Evolutionary conservation across 139 green algal genomes (phyloP).

Genomic region (Diplosphaera chodatii): DNA sequence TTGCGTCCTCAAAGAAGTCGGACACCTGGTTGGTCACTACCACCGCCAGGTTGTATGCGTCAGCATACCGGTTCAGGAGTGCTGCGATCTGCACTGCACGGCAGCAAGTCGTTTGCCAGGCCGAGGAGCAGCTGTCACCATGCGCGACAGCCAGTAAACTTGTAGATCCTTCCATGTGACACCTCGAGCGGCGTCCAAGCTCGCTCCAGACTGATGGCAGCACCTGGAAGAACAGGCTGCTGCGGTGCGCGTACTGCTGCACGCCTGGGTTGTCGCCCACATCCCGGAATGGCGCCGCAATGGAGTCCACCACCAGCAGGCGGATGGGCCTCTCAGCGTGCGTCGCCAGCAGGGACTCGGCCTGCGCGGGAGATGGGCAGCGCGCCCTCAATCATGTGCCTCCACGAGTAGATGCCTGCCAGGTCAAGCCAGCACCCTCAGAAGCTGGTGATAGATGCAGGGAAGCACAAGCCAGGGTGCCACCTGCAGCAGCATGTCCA

Average conservation of each 20-base stretch:
- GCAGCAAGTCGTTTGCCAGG: no score
- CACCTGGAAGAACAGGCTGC: slow-evolving; percentile 46
- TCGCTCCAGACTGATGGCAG: not conserved
- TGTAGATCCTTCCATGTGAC: no score
- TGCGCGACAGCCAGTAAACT: no score
- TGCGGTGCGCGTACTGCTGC: slow-evolving; percentile 42
- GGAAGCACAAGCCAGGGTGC: no score
- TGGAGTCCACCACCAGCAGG: slow-evolving; percentile 70
- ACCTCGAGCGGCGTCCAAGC: no score
- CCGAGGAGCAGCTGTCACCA: no score
- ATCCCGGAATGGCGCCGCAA: slow-evolving; percentile 51
- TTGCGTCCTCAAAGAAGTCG: slow-evolving; percentile 25
- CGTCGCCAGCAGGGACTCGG: slow-evolving; percentile 1
- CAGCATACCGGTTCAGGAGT: slow-evolving; percentile 34
- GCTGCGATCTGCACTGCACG: slow-evolving; percentile 9
- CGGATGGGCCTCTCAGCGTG: slow-evolving; percentile 15
- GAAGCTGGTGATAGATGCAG: no score
- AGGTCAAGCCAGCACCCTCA: no score
- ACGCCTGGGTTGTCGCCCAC: slow-evolving; percentile 19
- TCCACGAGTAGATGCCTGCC: no score
- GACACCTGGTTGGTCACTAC: slow-evolving; percentile 65
- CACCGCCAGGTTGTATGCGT: slow-evolving; percentile 46
- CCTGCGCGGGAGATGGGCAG: no score
- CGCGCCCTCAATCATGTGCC: no score
- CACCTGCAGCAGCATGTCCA: not conserved